Conservation (phyloP, 2,329 filamentous ascomycete species). For the Aureobasidium musti region DNA sequence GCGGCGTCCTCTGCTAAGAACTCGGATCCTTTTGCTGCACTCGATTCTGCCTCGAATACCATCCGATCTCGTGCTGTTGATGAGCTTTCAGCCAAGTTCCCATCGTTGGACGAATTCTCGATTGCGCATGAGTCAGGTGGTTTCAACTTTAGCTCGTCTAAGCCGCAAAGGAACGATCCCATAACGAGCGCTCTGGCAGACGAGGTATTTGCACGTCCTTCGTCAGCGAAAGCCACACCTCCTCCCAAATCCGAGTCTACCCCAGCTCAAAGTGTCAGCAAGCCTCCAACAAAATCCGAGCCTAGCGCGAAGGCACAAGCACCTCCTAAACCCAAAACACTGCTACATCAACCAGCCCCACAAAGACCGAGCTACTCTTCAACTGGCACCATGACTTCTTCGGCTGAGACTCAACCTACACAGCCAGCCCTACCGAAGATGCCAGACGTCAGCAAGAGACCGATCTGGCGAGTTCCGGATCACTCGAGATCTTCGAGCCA, state of each 20-base stretch:
- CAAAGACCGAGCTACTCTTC: slow-evolving; percentile 60
- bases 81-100: slow-evolving; percentile 82
- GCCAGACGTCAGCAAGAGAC: slow-evolving; percentile 46
- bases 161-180: slow-evolving; percentile 57
- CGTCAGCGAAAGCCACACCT: not conserved
- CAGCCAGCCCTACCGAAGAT: slow-evolving; percentile 46
- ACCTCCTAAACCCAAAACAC: slow-evolving; percentile 35
- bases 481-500: slow-evolving; percentile 54
- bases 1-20: slow-evolving; percentile 65
- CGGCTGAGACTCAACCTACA: slow-evolving; percentile 50
- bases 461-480: slow-evolving; percentile 58
- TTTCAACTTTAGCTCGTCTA: slow-evolving; percentile 66
- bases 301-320: not conserved
- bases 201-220: slow-evolving; percentile 67
- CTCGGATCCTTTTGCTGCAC: slow-evolving; percentile 80
- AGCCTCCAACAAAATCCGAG: not conserved
- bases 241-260: not conserved
- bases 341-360: slow-evolving; percentile 51
- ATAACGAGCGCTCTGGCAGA: slow-evolving; percentile 79
- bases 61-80: slow-evolving; percentile 61
- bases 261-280: not conserved
- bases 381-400: slow-evolving; percentile 78
- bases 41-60: slow-evolving; percentile 67
- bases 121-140: slow-evolving; percentile 84
- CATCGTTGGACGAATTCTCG: slow-evolving; percentile 89